Evolutionary conservation across 2,329 filamentous ascomycete species (phyloP).

Genomic region (Pseudodiploospora longispora): DNA sequence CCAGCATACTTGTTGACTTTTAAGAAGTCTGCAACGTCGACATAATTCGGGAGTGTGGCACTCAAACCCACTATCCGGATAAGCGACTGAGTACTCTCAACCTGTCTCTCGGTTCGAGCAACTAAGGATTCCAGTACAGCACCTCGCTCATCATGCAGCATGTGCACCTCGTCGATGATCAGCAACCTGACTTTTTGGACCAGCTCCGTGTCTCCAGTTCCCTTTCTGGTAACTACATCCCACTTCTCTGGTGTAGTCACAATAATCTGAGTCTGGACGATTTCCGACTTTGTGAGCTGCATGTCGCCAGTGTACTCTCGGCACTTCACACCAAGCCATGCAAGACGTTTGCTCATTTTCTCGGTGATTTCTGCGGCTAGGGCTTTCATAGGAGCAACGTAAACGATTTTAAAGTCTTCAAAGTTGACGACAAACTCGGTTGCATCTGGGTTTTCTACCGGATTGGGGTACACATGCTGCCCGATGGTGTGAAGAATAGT

Average conservation of each 20-base stretch:
- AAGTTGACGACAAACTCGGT: conserved; percentile 74
- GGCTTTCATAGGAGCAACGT: conserved; percentile 98
- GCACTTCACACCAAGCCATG: conserved; percentile 87
- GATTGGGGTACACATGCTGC: conserved; percentile 75
- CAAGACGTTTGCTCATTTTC: conserved; percentile 82
- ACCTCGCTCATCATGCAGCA: conserved; percentile 96
- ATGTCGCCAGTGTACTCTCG: conserved; percentile 96
- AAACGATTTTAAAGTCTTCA: conserved; percentile 96
- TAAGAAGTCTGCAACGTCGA: conserved; percentile 94
- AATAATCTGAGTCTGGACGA: conserved; percentile 93
- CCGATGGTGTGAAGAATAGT: conserved; percentile 86
- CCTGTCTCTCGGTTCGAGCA: conserved; percentile 87
- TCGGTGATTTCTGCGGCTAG: conserved; percentile 93
- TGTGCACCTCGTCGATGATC: conserved; percentile 98
- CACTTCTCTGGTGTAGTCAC: conserved; percentile 99
- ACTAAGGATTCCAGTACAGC: conserved; percentile 94
- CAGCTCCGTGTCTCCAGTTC: conserved; percentile 91
- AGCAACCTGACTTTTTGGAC: conserved; percentile 94
- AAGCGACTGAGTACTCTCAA: conserved; percentile 94
- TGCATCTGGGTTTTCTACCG: conserved; percentile 62
- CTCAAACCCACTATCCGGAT: conserved; percentile 95
- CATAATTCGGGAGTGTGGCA: conserved; percentile 90
- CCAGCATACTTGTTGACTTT: conserved; percentile 91
- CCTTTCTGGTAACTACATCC: conserved; percentile 97
- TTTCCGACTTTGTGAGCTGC: conserved; percentile 95